Evolutionary conservation across 257 asterid species (phyloP).

Genomic region (Jaltomata sinuosa): DNA sequence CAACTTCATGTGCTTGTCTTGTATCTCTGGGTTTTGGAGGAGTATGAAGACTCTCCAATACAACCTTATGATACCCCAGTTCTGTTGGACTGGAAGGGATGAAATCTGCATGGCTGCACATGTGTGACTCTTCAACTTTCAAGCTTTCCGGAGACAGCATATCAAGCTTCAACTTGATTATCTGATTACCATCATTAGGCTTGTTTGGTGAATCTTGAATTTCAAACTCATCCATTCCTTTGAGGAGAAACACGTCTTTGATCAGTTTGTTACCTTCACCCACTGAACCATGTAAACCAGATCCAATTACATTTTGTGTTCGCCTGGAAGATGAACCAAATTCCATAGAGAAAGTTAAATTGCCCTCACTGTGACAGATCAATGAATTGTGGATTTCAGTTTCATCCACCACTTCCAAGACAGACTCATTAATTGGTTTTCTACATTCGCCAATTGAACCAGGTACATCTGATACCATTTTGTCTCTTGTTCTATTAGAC

Average conservation of each 20-base stretch:
- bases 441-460: not conserved
- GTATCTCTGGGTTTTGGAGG: not conserved
- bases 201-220: slow-evolving; percentile 5
- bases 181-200: slow-evolving; percentile 21
- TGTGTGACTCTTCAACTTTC: slow-evolving; percentile 18
- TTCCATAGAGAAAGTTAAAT: slow-evolving; percentile 6
- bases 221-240: slow-evolving; percentile 3
- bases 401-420: slow-evolving; percentile 1
- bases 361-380: slow-evolving; percentile 17
- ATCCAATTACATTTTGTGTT: slow-evolving; percentile 5
- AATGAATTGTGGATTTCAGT: slow-evolving; percentile 6
- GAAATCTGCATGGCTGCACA: slow-evolving; percentile 7
- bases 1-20: slow-evolving; percentile 11
- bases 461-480: not conserved
- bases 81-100: slow-evolving; percentile 10
- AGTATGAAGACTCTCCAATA: slow-evolving; percentile 2
- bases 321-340: slow-evolving; percentile 11
- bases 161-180: slow-evolving; percentile 11
- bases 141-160: slow-evolving; percentile 14
- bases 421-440: not conserved
- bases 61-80: slow-evolving; percentile 13
- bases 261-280: not conserved
- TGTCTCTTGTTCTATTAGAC: slow-evolving; percentile 2
- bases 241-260: not conserved
- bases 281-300: not conserved